Evolutionary conservation across 1,284 basidiomycete species (phyloP).

Genomic region (Xerocomus nothofagi): DNA sequence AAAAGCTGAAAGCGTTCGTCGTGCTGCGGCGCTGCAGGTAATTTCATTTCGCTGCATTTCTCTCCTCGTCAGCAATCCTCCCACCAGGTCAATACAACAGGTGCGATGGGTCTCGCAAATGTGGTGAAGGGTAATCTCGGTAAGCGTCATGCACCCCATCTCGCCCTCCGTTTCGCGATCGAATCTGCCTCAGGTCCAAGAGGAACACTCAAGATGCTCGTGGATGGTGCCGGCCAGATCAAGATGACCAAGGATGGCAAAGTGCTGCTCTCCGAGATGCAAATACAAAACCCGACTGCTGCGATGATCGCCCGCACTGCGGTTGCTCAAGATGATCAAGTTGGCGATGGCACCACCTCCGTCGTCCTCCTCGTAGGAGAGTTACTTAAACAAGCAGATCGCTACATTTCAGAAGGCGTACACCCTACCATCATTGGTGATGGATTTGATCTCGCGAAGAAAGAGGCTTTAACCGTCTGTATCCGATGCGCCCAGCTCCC

Average conservation of each 20-base stretch:
- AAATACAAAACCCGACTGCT: constrained; percentile 99
- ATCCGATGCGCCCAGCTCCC: constrained; percentile 12
- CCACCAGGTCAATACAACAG: constrained; percentile 79
- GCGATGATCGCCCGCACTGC: constrained; percentile 99
- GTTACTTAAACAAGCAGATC: constrained; percentile 95
- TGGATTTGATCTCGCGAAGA: constrained; percentile 97
- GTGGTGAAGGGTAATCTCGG: constrained; percentile 98
- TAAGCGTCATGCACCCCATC: constrained; percentile 37
- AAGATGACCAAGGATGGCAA: constrained; percentile 99
- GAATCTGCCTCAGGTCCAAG: constrained; percentile 67
- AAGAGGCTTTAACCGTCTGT: constrained; percentile 84
- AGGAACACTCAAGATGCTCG: constrained; percentile 99
- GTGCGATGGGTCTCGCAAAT: constrained; percentile 95
- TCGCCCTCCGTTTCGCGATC: constrained; percentile 19
- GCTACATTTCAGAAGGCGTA: constrained; percentile 97
- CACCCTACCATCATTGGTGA: constrained; percentile 96
- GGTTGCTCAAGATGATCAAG: constrained; percentile 98
- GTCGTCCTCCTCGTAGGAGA: constrained; percentile 98
- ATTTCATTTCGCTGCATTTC: constrained; percentile 30
- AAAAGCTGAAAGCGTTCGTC: constrained; percentile 91
- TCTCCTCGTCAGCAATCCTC: constrained; percentile 22
- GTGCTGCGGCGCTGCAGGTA: constrained; percentile 93
- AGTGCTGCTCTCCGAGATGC: constrained; percentile 98
- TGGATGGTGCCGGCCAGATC: constrained; percentile 98
- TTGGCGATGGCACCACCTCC: constrained; percentile 97